phyloP scores from a whole-genome alignment of 805 yeast genomes.

The Ogataea methanolica region DNA sequence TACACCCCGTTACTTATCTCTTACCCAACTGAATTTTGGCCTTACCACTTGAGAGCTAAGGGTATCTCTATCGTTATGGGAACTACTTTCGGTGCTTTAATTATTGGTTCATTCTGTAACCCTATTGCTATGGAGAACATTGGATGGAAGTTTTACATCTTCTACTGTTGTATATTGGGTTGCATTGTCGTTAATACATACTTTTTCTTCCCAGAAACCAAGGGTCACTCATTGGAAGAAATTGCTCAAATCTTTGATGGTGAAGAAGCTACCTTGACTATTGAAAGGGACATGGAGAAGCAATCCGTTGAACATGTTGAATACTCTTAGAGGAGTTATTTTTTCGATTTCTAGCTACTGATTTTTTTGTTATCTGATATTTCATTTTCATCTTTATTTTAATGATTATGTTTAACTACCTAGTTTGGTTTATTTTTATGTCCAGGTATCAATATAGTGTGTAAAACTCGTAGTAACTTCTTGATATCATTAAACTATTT shows the following conservation, averaged over 20 bases:
- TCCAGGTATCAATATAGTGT: no score
- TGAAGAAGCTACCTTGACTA: slow-evolving; percentile 3
- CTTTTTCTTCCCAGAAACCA: slow-evolving; percentile 59
- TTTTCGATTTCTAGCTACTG: not conserved
- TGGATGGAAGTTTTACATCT: slow-evolving; percentile 34
- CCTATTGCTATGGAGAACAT: slow-evolving; percentile 36
- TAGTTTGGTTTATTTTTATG: no score
- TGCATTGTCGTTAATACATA: slow-evolving; percentile 19
- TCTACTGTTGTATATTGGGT: slow-evolving; percentile 29
- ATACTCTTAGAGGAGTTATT: not conserved
- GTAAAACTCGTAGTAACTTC: no score
- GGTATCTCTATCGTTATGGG: slow-evolving; percentile 46
- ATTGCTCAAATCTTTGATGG: slow-evolving; percentile 49
- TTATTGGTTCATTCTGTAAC: slow-evolving; percentile 18
- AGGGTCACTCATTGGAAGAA: slow-evolving; percentile 57
- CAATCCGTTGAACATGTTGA: slow-evolving; percentile 12
- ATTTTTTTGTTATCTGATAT: not conserved
- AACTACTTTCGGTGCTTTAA: slow-evolving; percentile 8
- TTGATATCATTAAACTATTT: no score
- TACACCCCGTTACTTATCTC: slow-evolving; percentile 41
- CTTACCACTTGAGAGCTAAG: slow-evolving; percentile 49
- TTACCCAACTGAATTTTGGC: slow-evolving; percentile 44
- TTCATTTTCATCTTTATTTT: no score
- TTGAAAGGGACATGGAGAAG: slow-evolving; percentile 6
- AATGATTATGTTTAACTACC: no score